Percentiles rank a stretch among this genome's conserved stretches.
phyloP scores from a whole-genome alignment of 345 rosid species.

The Lepidium didymum region DNA sequence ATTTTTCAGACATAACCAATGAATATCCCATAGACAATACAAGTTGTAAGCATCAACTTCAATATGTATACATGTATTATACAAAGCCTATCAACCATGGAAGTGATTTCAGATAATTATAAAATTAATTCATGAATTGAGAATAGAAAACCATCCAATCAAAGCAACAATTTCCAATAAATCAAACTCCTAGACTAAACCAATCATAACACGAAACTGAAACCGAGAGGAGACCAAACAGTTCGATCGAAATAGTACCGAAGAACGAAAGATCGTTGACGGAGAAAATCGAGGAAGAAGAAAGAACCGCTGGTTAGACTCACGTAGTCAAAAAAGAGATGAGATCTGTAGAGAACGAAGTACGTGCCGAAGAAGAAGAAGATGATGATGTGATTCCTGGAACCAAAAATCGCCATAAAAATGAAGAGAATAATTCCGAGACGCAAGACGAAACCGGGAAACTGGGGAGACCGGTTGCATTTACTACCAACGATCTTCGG shows the following conservation, averaged over 20 bases:
- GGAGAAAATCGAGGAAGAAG: not conserved
- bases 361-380: not conserved
- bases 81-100: not conserved
- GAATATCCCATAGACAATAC: not conserved
- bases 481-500: not conserved
- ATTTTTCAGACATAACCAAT: not conserved
- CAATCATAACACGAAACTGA: not conserved
- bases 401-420: not conserved
- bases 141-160: not conserved
- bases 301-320: not conserved
- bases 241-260: not conserved
- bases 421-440: not conserved
- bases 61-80: not conserved
- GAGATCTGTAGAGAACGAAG: not conserved
- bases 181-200: not conserved
- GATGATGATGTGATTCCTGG: not conserved
- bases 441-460: conserved; percentile 16
- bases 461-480: conserved; percentile 30
- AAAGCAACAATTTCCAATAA: not conserved
- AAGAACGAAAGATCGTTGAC: not conserved
- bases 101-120: not conserved
- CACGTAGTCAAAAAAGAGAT: not conserved
- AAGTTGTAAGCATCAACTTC: not conserved
- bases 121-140: not conserved
- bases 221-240: not conserved